Evolutionary conservation across 371 early-diverging fungal species (phyloP).

Genomic region (Mucor lusitanicus): DNA sequence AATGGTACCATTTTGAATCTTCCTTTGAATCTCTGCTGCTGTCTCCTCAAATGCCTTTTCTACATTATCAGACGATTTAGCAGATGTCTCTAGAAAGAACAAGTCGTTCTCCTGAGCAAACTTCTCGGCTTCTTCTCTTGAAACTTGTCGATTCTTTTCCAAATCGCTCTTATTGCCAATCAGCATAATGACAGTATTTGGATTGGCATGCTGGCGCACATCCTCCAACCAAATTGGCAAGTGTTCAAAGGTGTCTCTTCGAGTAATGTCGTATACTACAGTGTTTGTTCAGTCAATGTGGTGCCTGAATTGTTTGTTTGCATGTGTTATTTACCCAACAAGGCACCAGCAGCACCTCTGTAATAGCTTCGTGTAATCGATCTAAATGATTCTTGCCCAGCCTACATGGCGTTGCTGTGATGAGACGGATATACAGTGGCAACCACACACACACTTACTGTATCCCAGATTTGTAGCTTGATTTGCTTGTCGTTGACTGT

Average conservation of each 20-base stretch:
- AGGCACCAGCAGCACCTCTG: conserved; percentile 95
- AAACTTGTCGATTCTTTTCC: conserved; percentile 78
- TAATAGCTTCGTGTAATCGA: conserved; percentile 97
- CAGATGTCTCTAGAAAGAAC: conserved; percentile 92
- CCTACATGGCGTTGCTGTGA: conserved; percentile 38
- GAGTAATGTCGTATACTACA: conserved; percentile 55
- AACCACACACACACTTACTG: conserved; percentile 63
- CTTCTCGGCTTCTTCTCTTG: conserved; percentile 84
- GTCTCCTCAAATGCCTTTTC: conserved; percentile 67
- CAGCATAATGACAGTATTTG: conserved; percentile 88
- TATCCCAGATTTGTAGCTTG: conserved; percentile 99
- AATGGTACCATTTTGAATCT: conserved; percentile 47
- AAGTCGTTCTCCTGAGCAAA: conserved; percentile 87
- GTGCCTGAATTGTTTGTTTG: conserved; percentile 8
- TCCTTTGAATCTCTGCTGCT: conserved; percentile 43
- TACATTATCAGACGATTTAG: conserved; percentile 92
- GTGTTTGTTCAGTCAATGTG: not conserved
- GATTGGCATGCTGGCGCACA: conserved; percentile 86
- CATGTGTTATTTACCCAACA: conserved; percentile 54
- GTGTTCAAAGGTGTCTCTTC: conserved; percentile 90
- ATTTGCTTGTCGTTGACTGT: conserved; percentile 80
- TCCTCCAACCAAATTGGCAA: conserved; percentile 93
- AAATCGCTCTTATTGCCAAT: conserved; percentile 97
- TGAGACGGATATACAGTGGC: not conserved
- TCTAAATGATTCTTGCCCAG: conserved; percentile 95